Conservation (phyloP, 371 early-diverging fungal species). For the Mycotypha africana region DNA sequence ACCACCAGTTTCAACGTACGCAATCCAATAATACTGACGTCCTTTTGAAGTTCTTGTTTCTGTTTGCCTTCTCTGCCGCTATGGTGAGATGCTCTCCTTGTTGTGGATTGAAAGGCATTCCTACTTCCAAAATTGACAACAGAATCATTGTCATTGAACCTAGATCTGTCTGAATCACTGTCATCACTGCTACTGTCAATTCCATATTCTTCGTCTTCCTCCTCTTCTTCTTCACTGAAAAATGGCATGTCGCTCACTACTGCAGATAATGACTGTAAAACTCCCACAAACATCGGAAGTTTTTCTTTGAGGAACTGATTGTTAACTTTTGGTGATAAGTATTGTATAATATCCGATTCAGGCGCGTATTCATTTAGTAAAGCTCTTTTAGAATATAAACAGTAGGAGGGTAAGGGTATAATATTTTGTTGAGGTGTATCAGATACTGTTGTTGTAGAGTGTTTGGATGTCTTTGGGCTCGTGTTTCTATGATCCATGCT, state of each 20-base stretch:
- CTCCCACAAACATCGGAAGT: conserved; percentile 21
- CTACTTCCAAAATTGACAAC: too few species aligned
- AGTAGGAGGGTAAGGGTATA: conserved; percentile 17
- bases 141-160: too few species aligned
- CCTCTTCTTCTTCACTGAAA: conserved; percentile 5
- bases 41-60: too few species aligned
- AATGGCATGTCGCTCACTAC: conserved; percentile 15
- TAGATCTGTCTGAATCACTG: not conserved
- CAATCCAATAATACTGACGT: conserved; percentile 18
- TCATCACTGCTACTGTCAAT: not conserved
- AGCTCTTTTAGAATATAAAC: conserved; percentile 18
- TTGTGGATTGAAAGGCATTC: too few species aligned
- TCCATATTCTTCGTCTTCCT: conserved; percentile 7
- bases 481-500: too few species aligned
- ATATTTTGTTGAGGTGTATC: too few species aligned
- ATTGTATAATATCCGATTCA: conserved; percentile 22
- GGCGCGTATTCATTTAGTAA: conserved; percentile 12
- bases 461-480: too few species aligned
- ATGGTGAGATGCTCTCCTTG: too few species aligned
- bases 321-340: conserved; percentile 8
- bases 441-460: too few species aligned
- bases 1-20: conserved; percentile 11
- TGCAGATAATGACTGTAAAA: conserved; percentile 17
- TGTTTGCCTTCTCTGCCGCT: too few species aligned
- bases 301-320: conserved; percentile 4